Percentiles rank a stretch among this genome's conserved stretches.
phyloP scores from a whole-genome alignment of 1,139 yeast species.

The Kodamaea fungicola region DNA sequence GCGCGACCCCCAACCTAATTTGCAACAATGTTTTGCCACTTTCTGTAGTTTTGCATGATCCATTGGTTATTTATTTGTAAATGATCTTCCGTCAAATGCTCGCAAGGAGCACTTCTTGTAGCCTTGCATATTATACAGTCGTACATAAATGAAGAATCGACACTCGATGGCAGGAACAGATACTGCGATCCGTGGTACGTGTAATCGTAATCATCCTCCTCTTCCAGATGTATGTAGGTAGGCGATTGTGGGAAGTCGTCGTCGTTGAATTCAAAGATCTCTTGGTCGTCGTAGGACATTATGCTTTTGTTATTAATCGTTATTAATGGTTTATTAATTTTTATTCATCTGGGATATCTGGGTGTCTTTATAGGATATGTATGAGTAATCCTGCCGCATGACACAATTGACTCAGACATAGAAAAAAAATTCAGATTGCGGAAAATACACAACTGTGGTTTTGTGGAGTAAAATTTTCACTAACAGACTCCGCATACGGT shows the following conservation, averaged over 20 bases:
- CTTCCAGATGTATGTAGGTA: conserved; percentile 11
- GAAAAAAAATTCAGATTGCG: conserved; percentile 3
- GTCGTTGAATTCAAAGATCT: conserved; percentile 16
- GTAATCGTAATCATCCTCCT: conserved; percentile 11
- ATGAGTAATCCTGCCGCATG: conserved; percentile 5
- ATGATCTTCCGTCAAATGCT: conserved; percentile 11
- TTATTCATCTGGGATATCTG: conserved; percentile 1
- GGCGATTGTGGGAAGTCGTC: conserved; percentile 15
- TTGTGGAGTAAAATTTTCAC: conserved; percentile 7
- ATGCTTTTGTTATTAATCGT: not conserved
- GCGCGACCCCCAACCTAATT: not conserved
- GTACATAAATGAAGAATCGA: conserved; percentile 13
- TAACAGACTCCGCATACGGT: conserved; percentile 2
- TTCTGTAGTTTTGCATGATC: conserved; percentile 20
- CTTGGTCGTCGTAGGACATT: conserved; percentile 11
- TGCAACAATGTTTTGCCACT: conserved; percentile 13
- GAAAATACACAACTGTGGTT: conserved; percentile 7
- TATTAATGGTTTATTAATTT: not conserved
- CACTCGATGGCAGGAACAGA: conserved; percentile 6
- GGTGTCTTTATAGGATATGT: conserved; percentile 1
- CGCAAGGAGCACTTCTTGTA: conserved; percentile 14
- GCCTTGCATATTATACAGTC: conserved; percentile 21
- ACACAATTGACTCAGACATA: conserved; percentile 6
- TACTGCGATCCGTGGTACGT: conserved; percentile 6
- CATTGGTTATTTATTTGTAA: conserved; percentile 15